Evolutionary conservation across 2,329 filamentous ascomycete genomes (phyloP), one percentile per base, ranked within the genome.

Genomic region (Didymella sp.): DNA sequence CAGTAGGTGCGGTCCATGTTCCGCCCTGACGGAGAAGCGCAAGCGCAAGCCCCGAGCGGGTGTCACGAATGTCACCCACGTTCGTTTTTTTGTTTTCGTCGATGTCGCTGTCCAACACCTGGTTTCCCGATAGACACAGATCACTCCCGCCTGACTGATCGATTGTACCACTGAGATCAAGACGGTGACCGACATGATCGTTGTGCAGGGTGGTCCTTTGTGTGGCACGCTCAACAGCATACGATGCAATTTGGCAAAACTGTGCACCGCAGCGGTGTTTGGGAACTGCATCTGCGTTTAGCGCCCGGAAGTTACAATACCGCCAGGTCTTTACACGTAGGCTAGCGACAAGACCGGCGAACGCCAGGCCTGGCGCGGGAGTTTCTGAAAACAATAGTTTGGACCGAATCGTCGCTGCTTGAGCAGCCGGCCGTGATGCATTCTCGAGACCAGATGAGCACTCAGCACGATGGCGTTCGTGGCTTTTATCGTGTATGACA

Each of bases 381-480:
- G 19, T 38, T 63, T 60, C 60, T 59, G 50, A 57, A 64, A 66
- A 51, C 47, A 51, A 52, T 52, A 60, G 52, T 53, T 44, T 46
- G 40, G 51, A 58, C 58, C 45, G 28, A 58, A 47, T 19, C 19
- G 19, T 30, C 30, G 41, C 43, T 50, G 59, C 51, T 43, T 60
- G 59, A 60, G 43, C 62, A 57, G 46, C 54, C 52, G 58, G 56
- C 42, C 48, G 61, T 59, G 63, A 40, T 45, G 50, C 51, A 41
- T 21, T 24, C 56, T 63, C 61, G 55, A 64, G 63, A 61, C 61
- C 64, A 65, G 59, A 52, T 62, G 49, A 59, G 60, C 53, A 56
- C 61, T 56, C 62, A 63, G 64, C 60, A 64, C 59, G 58, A 68
- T 71, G 70, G 70, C 69, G 67, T 64, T 63, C 33, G 64, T 67